phyloP scores from a whole-genome alignment of 306 rosid genomes.

The Fragaria vesca region DNA sequence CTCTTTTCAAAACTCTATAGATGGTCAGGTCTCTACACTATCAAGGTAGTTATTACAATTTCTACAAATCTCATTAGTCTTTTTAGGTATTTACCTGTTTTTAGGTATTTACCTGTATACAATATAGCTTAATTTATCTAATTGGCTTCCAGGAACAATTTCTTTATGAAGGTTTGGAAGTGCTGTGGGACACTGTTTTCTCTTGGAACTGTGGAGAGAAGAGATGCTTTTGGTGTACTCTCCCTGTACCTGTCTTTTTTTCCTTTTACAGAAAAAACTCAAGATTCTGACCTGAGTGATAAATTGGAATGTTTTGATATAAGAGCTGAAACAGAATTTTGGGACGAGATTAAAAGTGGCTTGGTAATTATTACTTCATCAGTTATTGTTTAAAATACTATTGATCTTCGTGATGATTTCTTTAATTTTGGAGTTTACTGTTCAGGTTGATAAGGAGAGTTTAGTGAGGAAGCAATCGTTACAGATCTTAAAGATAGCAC shows the following conservation, averaged over 20 bases:
- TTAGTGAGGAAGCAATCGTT: conserved; percentile 85
- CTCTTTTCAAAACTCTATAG: conserved; percentile 46
- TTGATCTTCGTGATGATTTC: conserved; percentile 8
- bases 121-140: conserved; percentile 25
- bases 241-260: conserved; percentile 72
- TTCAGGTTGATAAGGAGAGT: conserved; percentile 83
- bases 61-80: conserved; percentile 18
- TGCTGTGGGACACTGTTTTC: conserved; percentile 77
- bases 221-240: conserved; percentile 76
- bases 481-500: conserved; percentile 61
- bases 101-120: conserved; percentile 7
- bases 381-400: conserved; percentile 20
- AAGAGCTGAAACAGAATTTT: conserved; percentile 69
- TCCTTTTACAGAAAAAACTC: conserved; percentile 43
- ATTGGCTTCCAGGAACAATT: conserved; percentile 58
- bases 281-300: conserved; percentile 35
- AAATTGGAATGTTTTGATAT: conserved; percentile 50
- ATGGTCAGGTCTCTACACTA: conserved; percentile 40
- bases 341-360: conserved; percentile 81
- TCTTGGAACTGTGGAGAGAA: conserved; percentile 71
- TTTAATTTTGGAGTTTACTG: conserved; percentile 10
- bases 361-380: conserved; percentile 52
- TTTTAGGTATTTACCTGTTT: conserved; percentile 15
- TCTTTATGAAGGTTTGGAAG: conserved; percentile 69
- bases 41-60: conserved; percentile 54